Evolutionary conservation across 139 green algal genomes (phyloP), one percentile per base, ranked within the genome.

Genomic region (Pedinophyceae sp.): DNA sequence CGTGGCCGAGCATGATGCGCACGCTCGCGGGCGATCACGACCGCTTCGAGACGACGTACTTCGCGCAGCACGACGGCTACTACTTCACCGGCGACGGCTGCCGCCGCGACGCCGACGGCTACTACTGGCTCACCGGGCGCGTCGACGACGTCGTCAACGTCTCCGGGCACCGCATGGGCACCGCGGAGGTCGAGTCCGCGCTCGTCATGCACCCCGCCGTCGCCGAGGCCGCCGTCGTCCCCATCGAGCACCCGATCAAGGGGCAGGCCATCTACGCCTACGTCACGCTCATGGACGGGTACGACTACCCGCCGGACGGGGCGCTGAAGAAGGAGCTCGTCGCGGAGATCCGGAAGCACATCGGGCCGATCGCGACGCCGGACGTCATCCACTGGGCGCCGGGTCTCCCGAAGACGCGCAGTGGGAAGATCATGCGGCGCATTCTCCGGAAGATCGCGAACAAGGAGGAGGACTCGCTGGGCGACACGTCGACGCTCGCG

Each of bases 81-180:
- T 90, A 86, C 74, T 82, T 84, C 58, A 71, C 79, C 2, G 80
- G 80, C 3, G 81, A 90, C 56, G 81, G 80, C 46, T 70, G 58
- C 59, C 54, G 76, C 19, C 66, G 67, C 20, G 71, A 84, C 48
- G 19, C 41, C 17, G 72, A 88, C 52, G 79, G 80, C 5, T 84
- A 81, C 65, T 77, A 77, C 50, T 85, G 77, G 76, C 83, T 87
- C 64, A 89, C 77, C 30, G 77, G 81, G n/a, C 77, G 89, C 30
- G 89, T 97, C 49, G 89, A 97, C 58, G 89, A 97, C 62, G 89
- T 97, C 19, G 89, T 90, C 60, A 92, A 93, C 51, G 85, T 96
- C 17, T 78, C 55, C 4, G 89, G 89, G 15, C 89, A 97, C 68
- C 66, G 88, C 25, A 82, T 97, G 23, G 89, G 89, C 23, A 90